Evolutionary conservation across 176 grass and related monocot genomes (phyloP).

Genomic region (Zoysia pacifica): DNA sequence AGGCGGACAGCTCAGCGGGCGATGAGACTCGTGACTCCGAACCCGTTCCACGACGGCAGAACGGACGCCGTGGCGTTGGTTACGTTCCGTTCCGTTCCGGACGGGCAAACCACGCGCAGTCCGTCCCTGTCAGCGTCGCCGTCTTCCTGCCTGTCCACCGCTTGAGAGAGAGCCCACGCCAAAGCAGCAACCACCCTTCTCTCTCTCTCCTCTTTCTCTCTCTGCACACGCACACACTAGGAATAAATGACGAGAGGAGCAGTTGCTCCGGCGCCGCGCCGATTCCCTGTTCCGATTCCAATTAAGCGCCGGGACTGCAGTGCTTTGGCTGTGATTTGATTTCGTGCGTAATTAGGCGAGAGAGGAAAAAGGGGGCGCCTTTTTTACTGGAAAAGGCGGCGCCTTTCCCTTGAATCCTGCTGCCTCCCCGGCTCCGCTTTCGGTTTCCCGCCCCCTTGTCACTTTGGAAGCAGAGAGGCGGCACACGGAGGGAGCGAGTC

Average conservation of each 20-base stretch:
- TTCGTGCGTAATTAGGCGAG: slow-evolving; percentile 1
- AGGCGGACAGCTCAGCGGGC: neutral
- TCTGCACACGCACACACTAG: neutral
- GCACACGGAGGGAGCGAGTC: neutral
- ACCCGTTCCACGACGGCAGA: neutral
- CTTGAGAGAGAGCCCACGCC: neutral
- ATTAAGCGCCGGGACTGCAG: neutral
- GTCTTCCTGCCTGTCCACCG: slow-evolving; percentile 10
- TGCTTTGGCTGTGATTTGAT: neutral
- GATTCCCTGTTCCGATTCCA: neutral
- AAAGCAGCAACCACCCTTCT: slow-evolving; percentile 7
- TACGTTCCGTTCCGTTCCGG: neutral
- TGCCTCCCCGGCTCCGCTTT: slow-evolving; percentile 26
- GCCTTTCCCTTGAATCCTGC: slow-evolving; percentile 38
- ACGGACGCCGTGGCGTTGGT: slow-evolving; percentile 2
- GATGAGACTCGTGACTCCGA: neutral
- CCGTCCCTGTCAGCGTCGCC: slow-evolving; percentile 21
- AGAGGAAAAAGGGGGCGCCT: slow-evolving; percentile 17
- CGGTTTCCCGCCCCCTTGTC: slow-evolving; percentile 38
- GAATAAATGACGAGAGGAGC: neutral
- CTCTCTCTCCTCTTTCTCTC: neutral
- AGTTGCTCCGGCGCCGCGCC: neutral
- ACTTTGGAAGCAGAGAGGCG: neutral
- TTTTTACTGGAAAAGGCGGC: slow-evolving; percentile 17
- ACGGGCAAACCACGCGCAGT: neutral